Percentiles rank a stretch among this genome's conserved stretches.
Evolutionary conservation across 1,284 basidiomycete species (phyloP).

Genomic region (Blastosporella zonata): DNA sequence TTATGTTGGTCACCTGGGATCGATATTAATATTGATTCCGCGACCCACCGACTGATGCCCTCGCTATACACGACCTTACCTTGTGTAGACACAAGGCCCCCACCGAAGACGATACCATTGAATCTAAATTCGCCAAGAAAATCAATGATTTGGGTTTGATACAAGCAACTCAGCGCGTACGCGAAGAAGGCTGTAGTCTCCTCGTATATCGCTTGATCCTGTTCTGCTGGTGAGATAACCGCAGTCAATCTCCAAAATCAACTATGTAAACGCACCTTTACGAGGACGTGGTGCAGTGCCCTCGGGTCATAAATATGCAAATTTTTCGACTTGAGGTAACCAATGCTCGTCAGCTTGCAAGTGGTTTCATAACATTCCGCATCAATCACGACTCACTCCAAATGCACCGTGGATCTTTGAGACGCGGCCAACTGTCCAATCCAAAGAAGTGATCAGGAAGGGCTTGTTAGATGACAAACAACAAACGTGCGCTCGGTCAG

Average conservation of each 20-base stretch:
- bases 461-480: not conserved
- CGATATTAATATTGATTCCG: not conserved
- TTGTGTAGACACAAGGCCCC: conserved; percentile 23
- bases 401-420: conserved; percentile 10
- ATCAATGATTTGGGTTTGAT: conserved; percentile 1
- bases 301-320: conserved; percentile 31
- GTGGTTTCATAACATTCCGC: not conserved
- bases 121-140: conserved; percentile 12
- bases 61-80: conserved; percentile 17
- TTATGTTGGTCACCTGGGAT: conserved; percentile 28
- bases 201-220: conserved; percentile 32
- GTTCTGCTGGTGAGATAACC: not conserved
- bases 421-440: conserved; percentile 11
- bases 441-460: not conserved
- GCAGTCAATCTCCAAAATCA: not conserved
- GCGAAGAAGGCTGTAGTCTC: conserved; percentile 21
- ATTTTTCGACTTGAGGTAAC: conserved; percentile 22
- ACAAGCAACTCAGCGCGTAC: conserved; percentile 17
- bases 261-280: conserved; percentile 22
- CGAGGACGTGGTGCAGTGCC: conserved; percentile 32
- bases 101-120: conserved; percentile 23
- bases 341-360: too few relatives aligned
- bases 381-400: conserved; percentile 10
- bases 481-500: conserved; percentile 8
- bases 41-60: not conserved